Base-by-base conservation (phyloP, 345 rosid species). In the Murraya paniculata region DNA sequence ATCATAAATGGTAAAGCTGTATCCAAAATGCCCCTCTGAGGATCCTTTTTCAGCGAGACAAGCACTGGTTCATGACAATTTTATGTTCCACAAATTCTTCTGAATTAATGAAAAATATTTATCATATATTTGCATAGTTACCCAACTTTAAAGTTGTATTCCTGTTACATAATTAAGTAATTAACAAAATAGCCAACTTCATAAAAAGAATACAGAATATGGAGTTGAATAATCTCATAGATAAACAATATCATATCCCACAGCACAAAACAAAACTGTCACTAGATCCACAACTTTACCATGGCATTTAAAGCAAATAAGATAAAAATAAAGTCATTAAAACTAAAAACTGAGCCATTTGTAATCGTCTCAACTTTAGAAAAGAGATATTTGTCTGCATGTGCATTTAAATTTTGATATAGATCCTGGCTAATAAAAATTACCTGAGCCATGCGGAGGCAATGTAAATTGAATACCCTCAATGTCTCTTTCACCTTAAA, bases 401-500 rank as follows among this genome's bases (percentile, higher is more conserved):
- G 28, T 48, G 74, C 16, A 28, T 57, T 25, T n/a, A 22, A 55
- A 9, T 31, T 57, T 31, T 31, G 50, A 66, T 31, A 18, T 11
- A 25, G 28, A 33, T 72, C 65, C 9, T 36, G 10, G 66, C 13
- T 30, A 72, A n/a, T 21, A 3, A 27, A 31, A 71, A 45, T 76
- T 66, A 81, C 83, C 80, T 77, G 36, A 65, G 57, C 22, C 33
- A 6, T 72, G 18, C 10, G 68, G 50, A 77, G 80, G 55, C 21
- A 57, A 57, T 76, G 78, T 69, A 71, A 55, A 76, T 77, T 71
- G 74, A 64, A 45, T 56, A 71, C 64, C 74, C 77, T 72, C 28
- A 71, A 71, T 24, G 21, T 72, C 57, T 76, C 59, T 64, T 38
- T 76, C 77, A 81, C 41, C 66, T 73, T 58, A 41, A 73, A 31